Conservation (phyloP, 1,284 basidiomycete species). For the Gymnopus androsaceus region DNA sequence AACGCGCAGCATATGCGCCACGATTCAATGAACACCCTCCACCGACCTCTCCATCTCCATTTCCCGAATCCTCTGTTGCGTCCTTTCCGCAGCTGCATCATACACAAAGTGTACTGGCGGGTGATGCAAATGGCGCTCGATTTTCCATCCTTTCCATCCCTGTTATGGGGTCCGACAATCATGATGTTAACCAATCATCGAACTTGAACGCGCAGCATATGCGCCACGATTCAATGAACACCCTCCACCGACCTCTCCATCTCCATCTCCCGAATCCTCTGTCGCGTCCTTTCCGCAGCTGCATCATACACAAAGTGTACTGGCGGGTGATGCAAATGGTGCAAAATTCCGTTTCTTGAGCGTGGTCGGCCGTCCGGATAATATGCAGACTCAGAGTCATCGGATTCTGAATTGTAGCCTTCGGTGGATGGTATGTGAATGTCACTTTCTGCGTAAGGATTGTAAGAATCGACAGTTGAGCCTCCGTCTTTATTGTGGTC, state of each 20-base stretch:
- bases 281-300: constrained; percentile 70
- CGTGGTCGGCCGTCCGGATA: constrained; percentile 8
- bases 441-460: constrained; percentile 11
- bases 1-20: too few species aligned
- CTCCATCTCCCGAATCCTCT: constrained; percentile 49
- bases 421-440: neutral
- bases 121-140: constrained; percentile 18
- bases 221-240: constrained; percentile 4
- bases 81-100: constrained; percentile 79
- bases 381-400: constrained; percentile 2
- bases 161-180: too few species aligned
- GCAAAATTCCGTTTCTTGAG: constrained; percentile 2
- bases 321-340: constrained; percentile 30
- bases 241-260: constrained; percentile 3
- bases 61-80: constrained; percentile 58
- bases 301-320: constrained; percentile 80
- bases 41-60: constrained; percentile 5
- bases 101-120: constrained; percentile 69
- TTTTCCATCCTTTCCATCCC: too few species aligned
- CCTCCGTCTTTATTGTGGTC: neutral
- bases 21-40: constrained; percentile 2
- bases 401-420: neutral
- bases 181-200: too few species aligned
- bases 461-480: constrained; percentile 11
- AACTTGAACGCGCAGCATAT: too few species aligned